Percentiles rank a stretch among this genome's conserved stretches.
These are phyloP conservation scores for Phytophthora pseudosyringae DNA, from an alignment of 352 stramenopile species.

Conservation along the genomic window DNA sequence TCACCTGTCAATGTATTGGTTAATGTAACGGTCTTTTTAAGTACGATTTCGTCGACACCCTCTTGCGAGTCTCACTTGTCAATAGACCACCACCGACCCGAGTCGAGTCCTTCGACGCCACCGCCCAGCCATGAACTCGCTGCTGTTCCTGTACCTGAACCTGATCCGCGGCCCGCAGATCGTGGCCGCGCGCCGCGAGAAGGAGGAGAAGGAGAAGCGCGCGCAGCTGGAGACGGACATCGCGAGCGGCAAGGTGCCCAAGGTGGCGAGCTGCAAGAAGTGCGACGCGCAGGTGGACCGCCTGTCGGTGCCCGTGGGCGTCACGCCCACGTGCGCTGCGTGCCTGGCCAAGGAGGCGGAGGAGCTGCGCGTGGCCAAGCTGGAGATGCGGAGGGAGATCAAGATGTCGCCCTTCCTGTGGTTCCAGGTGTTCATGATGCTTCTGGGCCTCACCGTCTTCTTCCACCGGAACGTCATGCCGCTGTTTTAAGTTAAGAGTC, in stretches of 20 bases:
- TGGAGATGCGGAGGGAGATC: slow-evolving; percentile 48
- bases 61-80: slow-evolving; percentile 27
- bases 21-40: slow-evolving; percentile 29
- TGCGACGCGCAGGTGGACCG: slow-evolving; percentile 63
- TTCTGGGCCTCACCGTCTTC: slow-evolving; percentile 63
- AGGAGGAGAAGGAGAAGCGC: slow-evolving; percentile 60
- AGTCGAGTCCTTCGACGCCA: neutral
- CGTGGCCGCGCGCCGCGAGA: slow-evolving; percentile 47
- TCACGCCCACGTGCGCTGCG: slow-evolving; percentile 49
- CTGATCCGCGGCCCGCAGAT: slow-evolving; percentile 71
- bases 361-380: slow-evolving; percentile 31
- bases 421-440: slow-evolving; percentile 72
- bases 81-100: slow-evolving; percentile 21
- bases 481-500: slow-evolving; percentile 45
- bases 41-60: slow-evolving; percentile 26
- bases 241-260: slow-evolving; percentile 52
- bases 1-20: slow-evolving; percentile 15
- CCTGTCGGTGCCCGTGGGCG: slow-evolving; percentile 35
- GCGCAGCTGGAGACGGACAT: slow-evolving; percentile 57
- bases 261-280: slow-evolving; percentile 76
- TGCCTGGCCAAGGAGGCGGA: slow-evolving; percentile 45
- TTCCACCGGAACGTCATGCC: slow-evolving; percentile 74
- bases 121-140: slow-evolving; percentile 62
- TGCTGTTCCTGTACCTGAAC: slow-evolving; percentile 83
- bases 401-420: slow-evolving; percentile 75